Percentiles rank a stretch among this genome's conserved stretches.
Conservation (phyloP, 306 rosid species). For the Castanea sativa region DNA sequence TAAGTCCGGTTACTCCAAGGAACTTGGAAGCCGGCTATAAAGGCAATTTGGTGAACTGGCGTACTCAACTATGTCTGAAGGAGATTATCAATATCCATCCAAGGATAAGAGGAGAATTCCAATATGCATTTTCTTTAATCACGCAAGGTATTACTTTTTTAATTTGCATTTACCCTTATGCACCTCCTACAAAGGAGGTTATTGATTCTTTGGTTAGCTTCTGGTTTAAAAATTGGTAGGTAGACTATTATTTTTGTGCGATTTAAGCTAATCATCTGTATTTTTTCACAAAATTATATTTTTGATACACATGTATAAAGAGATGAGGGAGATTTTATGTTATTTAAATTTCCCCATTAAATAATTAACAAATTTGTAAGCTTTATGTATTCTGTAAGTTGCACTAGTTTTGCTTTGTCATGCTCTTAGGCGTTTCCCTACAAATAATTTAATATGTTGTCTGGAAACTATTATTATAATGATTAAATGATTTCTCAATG, state of each 20-base stretch:
- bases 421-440: no score
- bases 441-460: background rate
- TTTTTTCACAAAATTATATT: background rate
- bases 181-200: no score
- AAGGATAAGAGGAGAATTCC: conserved; percentile 52
- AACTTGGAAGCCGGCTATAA: background rate
- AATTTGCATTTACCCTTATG: background rate
- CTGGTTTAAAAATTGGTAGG: background rate
- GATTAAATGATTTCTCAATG: background rate
- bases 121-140: conserved; percentile 57
- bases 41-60: conserved; percentile 18
- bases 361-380: background rate
- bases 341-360: background rate
- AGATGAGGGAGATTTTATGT: background rate
- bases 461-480: background rate
- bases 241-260: background rate
- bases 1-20: background rate
- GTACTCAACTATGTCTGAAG: conserved; percentile 47
- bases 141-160: conserved; percentile 46
- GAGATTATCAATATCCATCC: conserved; percentile 34
- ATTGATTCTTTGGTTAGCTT: background rate
- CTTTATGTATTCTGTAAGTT: background rate
- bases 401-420: no score
- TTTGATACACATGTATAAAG: background rate
- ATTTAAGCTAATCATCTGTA: background rate